Evolutionary conservation across 2,329 filamentous ascomycete species (phyloP).

Genomic region (Aspergillus amoenus): DNA sequence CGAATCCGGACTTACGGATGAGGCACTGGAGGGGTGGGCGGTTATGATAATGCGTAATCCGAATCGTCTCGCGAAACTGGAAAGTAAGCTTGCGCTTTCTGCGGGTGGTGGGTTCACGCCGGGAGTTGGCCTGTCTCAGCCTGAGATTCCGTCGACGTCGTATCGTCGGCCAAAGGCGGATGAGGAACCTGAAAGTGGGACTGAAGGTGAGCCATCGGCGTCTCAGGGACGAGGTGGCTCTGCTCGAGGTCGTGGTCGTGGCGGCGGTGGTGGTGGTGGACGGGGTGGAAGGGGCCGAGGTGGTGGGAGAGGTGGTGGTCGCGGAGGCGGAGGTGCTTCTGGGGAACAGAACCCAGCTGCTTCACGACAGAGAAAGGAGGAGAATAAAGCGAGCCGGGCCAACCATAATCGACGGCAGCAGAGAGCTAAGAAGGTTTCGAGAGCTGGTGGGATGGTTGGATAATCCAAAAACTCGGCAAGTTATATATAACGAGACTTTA

Average conservation of each 20-base stretch:
- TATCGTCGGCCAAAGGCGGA: constrained; percentile 53
- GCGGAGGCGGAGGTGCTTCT: constrained; percentile 49
- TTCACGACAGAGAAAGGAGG: constrained; percentile 74
- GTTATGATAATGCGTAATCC: constrained; percentile 78
- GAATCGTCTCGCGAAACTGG: constrained; percentile 65
- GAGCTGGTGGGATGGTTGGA: constrained; percentile 48
- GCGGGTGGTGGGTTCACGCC: constrained; percentile 55
- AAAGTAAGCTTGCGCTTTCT: constrained; percentile 62
- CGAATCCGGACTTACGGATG: constrained; percentile 86
- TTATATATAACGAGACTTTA: not conserved
- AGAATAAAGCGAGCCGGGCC: constrained; percentile 75
- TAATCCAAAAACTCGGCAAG: constrained; percentile 1
- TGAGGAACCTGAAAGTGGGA: constrained; percentile 50
- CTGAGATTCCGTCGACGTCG: constrained; percentile 62
- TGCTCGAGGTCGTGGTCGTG: constrained; percentile 49
- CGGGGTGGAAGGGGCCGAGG: constrained; percentile 52
- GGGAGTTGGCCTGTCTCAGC: constrained; percentile 52
- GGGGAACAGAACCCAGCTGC: constrained; percentile 70
- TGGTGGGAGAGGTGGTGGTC: constrained; percentile 48
- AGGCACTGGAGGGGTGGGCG: constrained; percentile 91
- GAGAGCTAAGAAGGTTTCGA: constrained; percentile 61
- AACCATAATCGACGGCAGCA: constrained; percentile 84
- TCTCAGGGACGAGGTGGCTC: constrained; percentile 34
- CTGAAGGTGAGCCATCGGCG: constrained; percentile 12
- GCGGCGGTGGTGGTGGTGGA: constrained; percentile 50